phyloP scores from a whole-genome alignment of 192 early-diverging fungal genomes.

The Haplosporangium gracile region DNA sequence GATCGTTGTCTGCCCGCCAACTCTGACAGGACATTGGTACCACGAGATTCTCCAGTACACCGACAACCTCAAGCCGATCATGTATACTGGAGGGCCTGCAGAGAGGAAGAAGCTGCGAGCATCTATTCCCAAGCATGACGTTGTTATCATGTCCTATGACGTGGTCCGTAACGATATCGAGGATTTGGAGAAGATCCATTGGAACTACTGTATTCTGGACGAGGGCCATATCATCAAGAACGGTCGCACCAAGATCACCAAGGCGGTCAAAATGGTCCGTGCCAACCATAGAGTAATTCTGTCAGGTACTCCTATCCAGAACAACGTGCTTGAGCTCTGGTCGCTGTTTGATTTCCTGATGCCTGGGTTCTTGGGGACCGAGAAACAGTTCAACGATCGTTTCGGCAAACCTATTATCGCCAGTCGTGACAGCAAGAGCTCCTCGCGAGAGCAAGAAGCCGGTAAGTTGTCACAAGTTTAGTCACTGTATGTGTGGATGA shows the following conservation, averaged over 20 bases:
- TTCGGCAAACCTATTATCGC: slow-evolving; percentile 94
- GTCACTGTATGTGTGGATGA: too few relatives aligned
- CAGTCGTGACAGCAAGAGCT: slow-evolving; percentile 90
- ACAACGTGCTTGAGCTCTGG: slow-evolving; percentile 98
- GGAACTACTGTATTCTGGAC: slow-evolving; percentile 98
- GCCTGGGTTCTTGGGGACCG: slow-evolving; percentile 97
- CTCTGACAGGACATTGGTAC: slow-evolving; percentile 96
- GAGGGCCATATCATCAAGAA: slow-evolving; percentile 99
- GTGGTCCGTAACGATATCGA: slow-evolving; percentile 97
- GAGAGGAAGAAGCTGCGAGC: slow-evolving; percentile 81
- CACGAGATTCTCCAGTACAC: slow-evolving; percentile 92
- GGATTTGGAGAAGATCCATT: slow-evolving; percentile 73
- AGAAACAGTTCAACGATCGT: slow-evolving; percentile 94
- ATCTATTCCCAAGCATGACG: slow-evolving; percentile 71
- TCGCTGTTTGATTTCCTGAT: slow-evolving; percentile 98
- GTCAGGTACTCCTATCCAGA: slow-evolving; percentile 97
- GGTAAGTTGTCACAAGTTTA: slow-evolving; percentile 36
- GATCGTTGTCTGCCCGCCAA: slow-evolving; percentile 96
- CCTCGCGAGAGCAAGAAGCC: slow-evolving; percentile 74
- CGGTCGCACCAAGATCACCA: slow-evolving; percentile 92
- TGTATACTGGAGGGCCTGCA: slow-evolving; percentile 87
- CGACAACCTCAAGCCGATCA: slow-evolving; percentile 79
- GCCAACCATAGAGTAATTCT: slow-evolving; percentile 93
- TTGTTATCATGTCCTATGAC: slow-evolving; percentile 97
- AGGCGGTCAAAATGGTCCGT: slow-evolving; percentile 89